Conservation (phyloP, 441 rosid genomes). For the Populus tomentosa region DNA sequence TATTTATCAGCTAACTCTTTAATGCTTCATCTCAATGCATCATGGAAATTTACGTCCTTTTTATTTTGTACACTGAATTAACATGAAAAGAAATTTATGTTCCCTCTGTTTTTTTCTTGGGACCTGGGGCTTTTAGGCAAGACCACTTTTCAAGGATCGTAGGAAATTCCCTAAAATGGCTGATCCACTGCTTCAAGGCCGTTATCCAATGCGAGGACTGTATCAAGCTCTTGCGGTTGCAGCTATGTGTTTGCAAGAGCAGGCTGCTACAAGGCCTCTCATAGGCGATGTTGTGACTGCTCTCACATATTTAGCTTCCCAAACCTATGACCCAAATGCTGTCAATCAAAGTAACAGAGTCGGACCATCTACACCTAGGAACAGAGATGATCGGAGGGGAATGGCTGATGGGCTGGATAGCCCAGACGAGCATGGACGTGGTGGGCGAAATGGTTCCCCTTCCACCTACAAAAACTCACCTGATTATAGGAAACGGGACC, state of each 20-base stretch:
- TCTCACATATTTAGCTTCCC: conserved; percentile 88
- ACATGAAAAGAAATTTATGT: conserved; percentile 14
- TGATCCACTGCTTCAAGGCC: conserved; percentile 85
- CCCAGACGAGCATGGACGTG: conserved; percentile 50
- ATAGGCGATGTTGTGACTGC: conserved; percentile 98
- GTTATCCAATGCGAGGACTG: conserved; percentile 89
- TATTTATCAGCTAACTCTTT: background rate
- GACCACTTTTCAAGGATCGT: conserved; percentile 94
- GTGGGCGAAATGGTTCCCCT: conserved; percentile 61
- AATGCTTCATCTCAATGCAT: background rate
- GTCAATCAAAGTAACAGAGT: conserved; percentile 59
- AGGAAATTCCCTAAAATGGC: conserved; percentile 98
- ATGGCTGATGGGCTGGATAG: conserved; percentile 70
- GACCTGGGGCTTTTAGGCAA: conserved; percentile 51
- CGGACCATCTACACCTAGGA: conserved; percentile 64
- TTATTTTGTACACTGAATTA: background rate
- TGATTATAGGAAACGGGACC: conserved; percentile 71
- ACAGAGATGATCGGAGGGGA: conserved; percentile 60
- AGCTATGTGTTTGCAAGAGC: conserved; percentile 98
- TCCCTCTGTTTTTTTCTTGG: conserved; percentile 12
- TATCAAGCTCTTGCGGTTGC: conserved; percentile 99
- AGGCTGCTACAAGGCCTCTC: conserved; percentile 94
- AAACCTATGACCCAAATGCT: conserved; percentile 71
- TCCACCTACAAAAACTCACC: conserved; percentile 77
- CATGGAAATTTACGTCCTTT: background rate